Evolutionary conservation across 352 stramenopile species (phyloP).

Genomic region (Globisporangium nagaii): DNA sequence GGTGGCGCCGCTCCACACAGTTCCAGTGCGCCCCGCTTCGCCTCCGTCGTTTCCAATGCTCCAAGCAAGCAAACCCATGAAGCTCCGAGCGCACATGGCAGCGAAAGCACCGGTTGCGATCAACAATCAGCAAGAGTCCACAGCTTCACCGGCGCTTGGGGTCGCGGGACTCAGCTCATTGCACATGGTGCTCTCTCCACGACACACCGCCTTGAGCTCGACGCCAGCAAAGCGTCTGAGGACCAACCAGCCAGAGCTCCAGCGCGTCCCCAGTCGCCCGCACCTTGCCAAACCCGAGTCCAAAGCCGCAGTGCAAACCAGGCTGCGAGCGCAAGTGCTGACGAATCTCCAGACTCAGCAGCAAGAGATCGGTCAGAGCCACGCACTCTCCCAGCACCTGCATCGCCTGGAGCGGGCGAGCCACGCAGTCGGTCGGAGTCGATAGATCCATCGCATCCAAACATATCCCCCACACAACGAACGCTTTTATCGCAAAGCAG

Average conservation of each 20-base stretch:
- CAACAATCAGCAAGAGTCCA: background rate
- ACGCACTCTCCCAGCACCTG: conserved; percentile 21
- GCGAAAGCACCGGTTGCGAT: background rate
- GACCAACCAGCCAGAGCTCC: conserved; percentile 4
- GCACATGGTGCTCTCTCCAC: conserved; percentile 1
- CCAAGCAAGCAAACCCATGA: background rate
- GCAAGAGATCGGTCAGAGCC: background rate
- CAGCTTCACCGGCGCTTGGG: background rate
- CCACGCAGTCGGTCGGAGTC: conserved; percentile 16
- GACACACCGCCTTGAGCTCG: background rate
- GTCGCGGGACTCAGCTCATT: background rate
- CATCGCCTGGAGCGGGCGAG: conserved; percentile 14
- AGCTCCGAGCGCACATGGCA: background rate
- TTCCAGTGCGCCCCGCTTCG: background rate
- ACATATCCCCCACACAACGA: no score
- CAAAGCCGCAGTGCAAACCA: conserved; percentile 13
- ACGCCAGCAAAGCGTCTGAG: background rate
- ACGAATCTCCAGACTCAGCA: conserved; percentile 13
- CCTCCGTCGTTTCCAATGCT: background rate
- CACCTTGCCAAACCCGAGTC: background rate
- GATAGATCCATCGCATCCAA: conserved; percentile 21
- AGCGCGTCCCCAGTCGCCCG: background rate
- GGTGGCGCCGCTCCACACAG: background rate
- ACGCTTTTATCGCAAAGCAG: no score
- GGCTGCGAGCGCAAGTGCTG: conserved; percentile 18